Evolutionary conservation across 495 filamentous ascomycete genomes (phyloP).

Genomic region (Geopyxis carbonaria): DNA sequence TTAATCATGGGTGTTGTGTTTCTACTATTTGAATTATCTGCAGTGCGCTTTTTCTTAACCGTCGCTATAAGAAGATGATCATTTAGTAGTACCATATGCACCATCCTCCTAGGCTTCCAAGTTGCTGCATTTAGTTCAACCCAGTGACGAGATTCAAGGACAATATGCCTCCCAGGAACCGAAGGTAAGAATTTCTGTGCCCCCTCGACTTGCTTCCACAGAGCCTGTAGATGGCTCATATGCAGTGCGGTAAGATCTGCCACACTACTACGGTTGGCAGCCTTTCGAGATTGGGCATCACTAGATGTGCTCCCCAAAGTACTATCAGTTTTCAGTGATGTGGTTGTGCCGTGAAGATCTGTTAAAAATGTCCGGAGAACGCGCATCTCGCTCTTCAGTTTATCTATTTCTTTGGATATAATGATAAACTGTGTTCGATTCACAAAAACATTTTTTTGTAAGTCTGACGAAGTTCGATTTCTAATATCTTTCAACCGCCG

Average conservation of each 20-base stretch:
- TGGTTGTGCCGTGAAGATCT: slow-evolving; percentile 40
- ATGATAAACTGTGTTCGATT: slow-evolving; percentile 98
- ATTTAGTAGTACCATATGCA: slow-evolving; percentile 83
- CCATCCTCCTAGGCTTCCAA: slow-evolving; percentile 70
- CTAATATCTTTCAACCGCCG: slow-evolving; percentile 57
- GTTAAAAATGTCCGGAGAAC: slow-evolving; percentile 73
- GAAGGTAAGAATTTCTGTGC: slow-evolving; percentile 93
- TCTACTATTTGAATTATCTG: slow-evolving; percentile 34
- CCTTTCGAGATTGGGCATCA: slow-evolving; percentile 37
- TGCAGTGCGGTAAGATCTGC: slow-evolving; percentile 92
- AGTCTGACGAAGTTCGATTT: slow-evolving; percentile 64
- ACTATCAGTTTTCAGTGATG: slow-evolving; percentile 22
- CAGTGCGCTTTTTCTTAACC: slow-evolving; percentile 73
- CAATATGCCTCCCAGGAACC: slow-evolving; percentile 73
- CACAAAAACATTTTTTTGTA: slow-evolving; percentile 94
- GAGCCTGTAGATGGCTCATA: slow-evolving; percentile 66
- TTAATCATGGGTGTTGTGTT: slow-evolving; percentile 36
- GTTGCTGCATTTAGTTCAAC: slow-evolving; percentile 93
- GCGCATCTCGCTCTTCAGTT: slow-evolving; percentile 91
- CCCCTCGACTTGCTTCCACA: slow-evolving; percentile 92
- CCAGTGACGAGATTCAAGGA: slow-evolving; percentile 79
- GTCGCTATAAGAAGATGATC: slow-evolving; percentile 85
- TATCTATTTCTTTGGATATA: slow-evolving; percentile 97
- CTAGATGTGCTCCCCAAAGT: slow-evolving; percentile 26
- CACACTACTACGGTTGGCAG: slow-evolving; percentile 61